Evolutionary conservation across 208 protist species (phyloP), one percentile per base, ranked within the genome.

Genomic region (Strigomonas culicis): DNA sequence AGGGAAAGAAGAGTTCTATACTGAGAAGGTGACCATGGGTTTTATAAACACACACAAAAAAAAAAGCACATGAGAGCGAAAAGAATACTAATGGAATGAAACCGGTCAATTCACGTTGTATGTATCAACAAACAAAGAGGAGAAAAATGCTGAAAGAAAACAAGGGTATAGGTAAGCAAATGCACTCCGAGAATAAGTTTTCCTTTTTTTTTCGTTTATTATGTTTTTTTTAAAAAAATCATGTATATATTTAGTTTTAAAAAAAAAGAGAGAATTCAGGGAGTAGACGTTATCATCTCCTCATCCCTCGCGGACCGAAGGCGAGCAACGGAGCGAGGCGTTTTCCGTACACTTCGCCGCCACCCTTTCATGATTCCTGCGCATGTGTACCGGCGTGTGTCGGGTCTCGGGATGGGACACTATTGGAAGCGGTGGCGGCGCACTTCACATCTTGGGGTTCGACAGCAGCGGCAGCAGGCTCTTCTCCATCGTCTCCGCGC

Each of bases 401-500:
- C n/a, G n/a, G n/a, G n/a, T n/a, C n/a, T n/a, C n/a, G n/a, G n/a
- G n/a, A n/a, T n/a, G n/a, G n/a, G n/a, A n/a, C n/a, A n/a, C n/a
- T n/a, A n/a, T n/a, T n/a, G 30, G 32, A 24, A 31, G 43, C 30
- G 19, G 53, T 30, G 53, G 4, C 39, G 17, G 13, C n/a, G 17
- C 25, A 55, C 49, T 55, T 55, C 7, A 30, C 24, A 10, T 24
- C 15, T 69, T 47, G 47, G 52, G 27, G 13, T 27, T 11, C 58
- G 62, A 57, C 57, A 92, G 53, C 24, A 92, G 63, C 28, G 82
- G 82, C 55, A 80, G 2, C 32, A 93, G 66, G 47, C 83, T 66
- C 73, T 86, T 78, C 62, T 87, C 86, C 57, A 93, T 89, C 44
- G 84, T 73, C 0, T 68, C 50, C 13, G 59, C 49, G 15, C 46